Conservation (phyloP, 2,329 filamentous ascomycete genomes). For the Aspergillus pseudoterreus region DNA sequence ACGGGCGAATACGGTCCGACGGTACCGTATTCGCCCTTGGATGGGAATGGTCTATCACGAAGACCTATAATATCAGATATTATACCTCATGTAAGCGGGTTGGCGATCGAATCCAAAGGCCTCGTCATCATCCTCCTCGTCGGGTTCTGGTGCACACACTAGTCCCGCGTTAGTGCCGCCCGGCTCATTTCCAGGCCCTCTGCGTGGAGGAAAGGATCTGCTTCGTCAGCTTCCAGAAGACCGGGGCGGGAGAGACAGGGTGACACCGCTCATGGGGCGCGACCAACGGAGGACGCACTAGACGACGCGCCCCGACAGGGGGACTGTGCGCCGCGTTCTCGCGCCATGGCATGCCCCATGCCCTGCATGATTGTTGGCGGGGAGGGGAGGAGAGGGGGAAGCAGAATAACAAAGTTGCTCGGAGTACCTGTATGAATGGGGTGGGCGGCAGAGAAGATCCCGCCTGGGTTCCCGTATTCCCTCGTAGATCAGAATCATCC, state of each 20-base stretch:
- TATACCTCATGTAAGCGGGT: background rate
- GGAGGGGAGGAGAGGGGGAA: background rate
- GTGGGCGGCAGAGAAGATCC: background rate
- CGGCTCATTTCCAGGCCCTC: constrained; percentile 1
- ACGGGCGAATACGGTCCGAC: constrained; percentile 15
- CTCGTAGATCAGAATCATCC: constrained; percentile 7
- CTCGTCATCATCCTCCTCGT: background rate
- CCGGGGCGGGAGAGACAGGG: constrained; percentile 4
- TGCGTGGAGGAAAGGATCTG: constrained; percentile 1
- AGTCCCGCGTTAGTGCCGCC: background rate
- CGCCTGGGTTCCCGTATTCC: background rate
- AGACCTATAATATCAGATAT: background rate
- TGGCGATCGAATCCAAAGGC: background rate
- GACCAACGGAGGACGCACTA: constrained; percentile 3
- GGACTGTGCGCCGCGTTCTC: constrained; percentile 15
- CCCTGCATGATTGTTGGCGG: no score
- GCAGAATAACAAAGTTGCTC: background rate
- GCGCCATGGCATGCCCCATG: no score
- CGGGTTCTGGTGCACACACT: background rate
- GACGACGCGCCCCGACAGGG: background rate
- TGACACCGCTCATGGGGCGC: constrained; percentile 12
- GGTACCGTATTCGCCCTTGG: background rate
- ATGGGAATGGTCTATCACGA: background rate
- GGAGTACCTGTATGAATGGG: background rate
- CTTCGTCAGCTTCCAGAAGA: constrained; percentile 16